Base-by-base conservation (phyloP, 2,329 filamentous ascomycete species). In the Botrytis tulipae region DNA sequence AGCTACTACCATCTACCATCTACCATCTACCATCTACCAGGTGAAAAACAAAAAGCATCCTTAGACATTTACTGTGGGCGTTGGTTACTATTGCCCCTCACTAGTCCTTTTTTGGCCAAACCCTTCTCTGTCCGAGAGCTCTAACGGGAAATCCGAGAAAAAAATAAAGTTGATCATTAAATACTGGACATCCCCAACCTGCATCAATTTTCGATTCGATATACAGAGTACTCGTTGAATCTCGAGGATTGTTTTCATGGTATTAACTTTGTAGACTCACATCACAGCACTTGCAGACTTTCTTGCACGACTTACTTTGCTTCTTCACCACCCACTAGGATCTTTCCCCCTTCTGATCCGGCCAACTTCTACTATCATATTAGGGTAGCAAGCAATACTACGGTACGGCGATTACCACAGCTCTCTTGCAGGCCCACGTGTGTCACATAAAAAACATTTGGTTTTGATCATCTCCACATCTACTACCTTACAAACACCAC, bases 51-150 rank as follows among this genome's bases (percentile, higher is more conserved):
- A 25, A 40, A n/a, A n/a, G 35, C 60, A 42, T n/a, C 35, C 37
- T 20, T 37, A 44, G n/a, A 14, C 40, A 44, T 63, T 63, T 29
- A 40, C 61, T 44, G 61, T 12, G 18, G 57, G n/a, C 22, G 40
- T 42, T 54, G 48, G 48, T n/a, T 40, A 37, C 29, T 14, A 4
- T 10, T 75, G 70, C 74, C 74, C 74, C 74, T 74, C 74, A 74
- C 74, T 74, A 74, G 73, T 65, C 73, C 74, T 16, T 32, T 70
- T 69, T 42, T 60, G 51, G 74, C 12, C 54, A 73, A 73, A 54
- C 54, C 48, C 29, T 32, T 42, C 51, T 59, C 35, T 42, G 16
- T 54, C 25, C 37, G n/a, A 44, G 32, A 60, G 44, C 44, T 66
- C n/a, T 59, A 68, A 25, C 60, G 70, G 42, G 35, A 51, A 18